Evolutionary conservation across 1,284 basidiomycete genomes (phyloP).

Genomic region (Apiotrichum mycotoxinovorans): DNA sequence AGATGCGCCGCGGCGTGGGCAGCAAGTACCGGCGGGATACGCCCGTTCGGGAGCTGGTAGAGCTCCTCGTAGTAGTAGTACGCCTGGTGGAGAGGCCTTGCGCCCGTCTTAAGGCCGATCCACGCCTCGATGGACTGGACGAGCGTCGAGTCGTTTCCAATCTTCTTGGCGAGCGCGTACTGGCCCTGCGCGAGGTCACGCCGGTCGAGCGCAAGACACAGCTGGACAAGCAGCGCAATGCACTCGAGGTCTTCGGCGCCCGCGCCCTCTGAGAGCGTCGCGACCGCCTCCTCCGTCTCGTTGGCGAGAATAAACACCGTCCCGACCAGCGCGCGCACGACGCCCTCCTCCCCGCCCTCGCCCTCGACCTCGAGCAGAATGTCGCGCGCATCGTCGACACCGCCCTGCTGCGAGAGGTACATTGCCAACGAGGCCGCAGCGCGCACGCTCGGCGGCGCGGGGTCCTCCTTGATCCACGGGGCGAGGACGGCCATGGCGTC

Average conservation of each 20-base stretch:
- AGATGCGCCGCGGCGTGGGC: slow-evolving; percentile 80
- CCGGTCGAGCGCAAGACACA: slow-evolving; percentile 79
- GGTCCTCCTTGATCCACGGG: slow-evolving; percentile 45
- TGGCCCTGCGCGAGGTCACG: slow-evolving; percentile 80
- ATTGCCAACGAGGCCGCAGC: slow-evolving; percentile 68
- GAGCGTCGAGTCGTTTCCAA: slow-evolving; percentile 83
- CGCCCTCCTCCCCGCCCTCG: slow-evolving; percentile 62
- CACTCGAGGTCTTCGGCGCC: slow-evolving; percentile 77
- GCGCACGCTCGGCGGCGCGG: slow-evolving; percentile 65
- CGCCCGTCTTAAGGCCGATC: slow-evolving; percentile 68
- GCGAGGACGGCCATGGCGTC: slow-evolving; percentile 57
- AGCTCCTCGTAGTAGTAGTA: slow-evolving; percentile 90
- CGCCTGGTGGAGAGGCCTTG: slow-evolving; percentile 56
- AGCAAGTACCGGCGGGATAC: slow-evolving; percentile 64
- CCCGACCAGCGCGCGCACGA: slow-evolving; percentile 72
- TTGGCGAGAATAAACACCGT: slow-evolving; percentile 77
- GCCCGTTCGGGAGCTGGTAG: slow-evolving; percentile 77
- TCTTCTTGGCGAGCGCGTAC: slow-evolving; percentile 72
- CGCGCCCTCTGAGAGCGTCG: slow-evolving; percentile 68
- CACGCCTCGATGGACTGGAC: slow-evolving; percentile 85
- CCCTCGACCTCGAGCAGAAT: slow-evolving; percentile 75
- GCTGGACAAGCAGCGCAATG: slow-evolving; percentile 73
- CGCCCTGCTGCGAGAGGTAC: slow-evolving; percentile 54
- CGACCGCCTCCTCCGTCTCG: slow-evolving; percentile 85
- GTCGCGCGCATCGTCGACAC: slow-evolving; percentile 77